phyloP scores from a whole-genome alignment of 805 yeast species.

The Ogataea methylovora region DNA sequence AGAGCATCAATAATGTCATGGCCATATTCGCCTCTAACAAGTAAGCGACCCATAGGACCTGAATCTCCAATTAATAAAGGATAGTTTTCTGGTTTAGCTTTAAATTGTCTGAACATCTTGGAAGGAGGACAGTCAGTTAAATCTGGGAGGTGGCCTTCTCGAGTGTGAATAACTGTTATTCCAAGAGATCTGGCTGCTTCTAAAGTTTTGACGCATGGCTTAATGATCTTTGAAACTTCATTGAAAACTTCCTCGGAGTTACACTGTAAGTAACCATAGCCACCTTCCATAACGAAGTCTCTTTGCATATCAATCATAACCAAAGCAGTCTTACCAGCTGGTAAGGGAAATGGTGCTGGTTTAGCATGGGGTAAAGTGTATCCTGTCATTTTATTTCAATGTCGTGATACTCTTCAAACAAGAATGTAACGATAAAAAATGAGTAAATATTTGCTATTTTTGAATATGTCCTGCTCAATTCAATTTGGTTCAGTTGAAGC shows the following conservation, averaged over 20 bases:
- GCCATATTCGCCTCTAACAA: conserved; percentile 24
- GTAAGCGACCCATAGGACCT: conserved; percentile 25
- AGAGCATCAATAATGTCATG: conserved; percentile 25
- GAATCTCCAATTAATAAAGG: conserved; percentile 19
- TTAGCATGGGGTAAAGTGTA: conserved; percentile 2
- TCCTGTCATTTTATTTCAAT: no score
- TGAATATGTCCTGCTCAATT: no score
- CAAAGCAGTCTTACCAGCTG: conserved; percentile 16
- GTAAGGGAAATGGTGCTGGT: conserved; percentile 6
- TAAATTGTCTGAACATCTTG: conserved; percentile 17
- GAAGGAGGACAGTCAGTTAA: conserved; percentile 22
- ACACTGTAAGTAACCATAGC: conserved; percentile 19
- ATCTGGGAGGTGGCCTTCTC: conserved; percentile 24
- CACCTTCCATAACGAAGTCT: conserved; percentile 22
- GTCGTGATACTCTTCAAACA: no score
- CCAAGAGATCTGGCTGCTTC: conserved; percentile 20
- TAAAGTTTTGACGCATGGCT: conserved; percentile 15
- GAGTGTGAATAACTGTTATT: conserved; percentile 22
- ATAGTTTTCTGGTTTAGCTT: conserved; percentile 11
- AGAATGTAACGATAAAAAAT: no score
- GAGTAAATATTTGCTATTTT: no score
- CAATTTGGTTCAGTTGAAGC: no score
- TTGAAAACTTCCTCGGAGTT: conserved; percentile 5
- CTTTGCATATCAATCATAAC: conserved; percentile 26
- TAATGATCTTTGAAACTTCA: conserved; percentile 14